phyloP scores from a whole-genome alignment of 2,329 filamentous ascomycete genomes.

The Cytospora paraplurivora region DNA sequence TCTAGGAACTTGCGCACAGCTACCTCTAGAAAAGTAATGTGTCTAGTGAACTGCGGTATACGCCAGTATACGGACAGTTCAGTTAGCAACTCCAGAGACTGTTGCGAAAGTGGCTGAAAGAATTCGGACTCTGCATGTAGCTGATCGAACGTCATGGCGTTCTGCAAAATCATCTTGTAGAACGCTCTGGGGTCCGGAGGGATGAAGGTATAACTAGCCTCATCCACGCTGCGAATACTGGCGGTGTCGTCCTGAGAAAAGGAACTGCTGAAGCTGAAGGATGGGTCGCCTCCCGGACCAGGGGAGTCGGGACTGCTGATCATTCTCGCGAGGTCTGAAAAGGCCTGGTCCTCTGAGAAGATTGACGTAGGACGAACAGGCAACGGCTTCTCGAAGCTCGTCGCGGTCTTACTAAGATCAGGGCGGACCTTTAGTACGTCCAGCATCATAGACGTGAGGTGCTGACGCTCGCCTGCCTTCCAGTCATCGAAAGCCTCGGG shows the following conservation, averaged over 20 bases:
- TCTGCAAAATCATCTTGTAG: slow-evolving; percentile 79
- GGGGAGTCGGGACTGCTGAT: slow-evolving; percentile 49
- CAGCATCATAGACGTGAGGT: slow-evolving; percentile 90
- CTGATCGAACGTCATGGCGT: slow-evolving; percentile 69
- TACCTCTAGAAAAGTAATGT: slow-evolving; percentile 82
- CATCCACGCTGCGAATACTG: slow-evolving; percentile 58
- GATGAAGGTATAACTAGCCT: slow-evolving; percentile 82
- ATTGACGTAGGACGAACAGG: slow-evolving; percentile 55
- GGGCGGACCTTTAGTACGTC: slow-evolving; percentile 86
- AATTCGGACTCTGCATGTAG: slow-evolving; percentile 56
- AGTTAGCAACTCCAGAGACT: slow-evolving; percentile 78
- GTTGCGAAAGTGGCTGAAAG: slow-evolving; percentile 66
- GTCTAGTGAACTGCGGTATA: slow-evolving; percentile 77
- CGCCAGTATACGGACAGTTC: slow-evolving; percentile 89
- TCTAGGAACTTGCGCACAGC: slow-evolving; percentile 82
- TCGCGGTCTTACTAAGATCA: slow-evolving; percentile 77
- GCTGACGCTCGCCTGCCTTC: slow-evolving; percentile 86
- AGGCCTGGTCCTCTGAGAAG: slow-evolving; percentile 52
- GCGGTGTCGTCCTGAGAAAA: slow-evolving; percentile 62
- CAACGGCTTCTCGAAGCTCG: slow-evolving; percentile 59
- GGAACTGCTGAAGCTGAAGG: slow-evolving; percentile 65
- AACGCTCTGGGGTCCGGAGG: slow-evolving; percentile 80
- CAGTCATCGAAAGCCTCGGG: slow-evolving; percentile 87
- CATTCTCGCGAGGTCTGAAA: slow-evolving; percentile 55
- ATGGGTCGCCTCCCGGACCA: slow-evolving; percentile 60